These are phyloP conservation scores for Schrenkiella parvula DNA, from an alignment of 345 rosid genomes.

Conservation along the genomic window DNA sequence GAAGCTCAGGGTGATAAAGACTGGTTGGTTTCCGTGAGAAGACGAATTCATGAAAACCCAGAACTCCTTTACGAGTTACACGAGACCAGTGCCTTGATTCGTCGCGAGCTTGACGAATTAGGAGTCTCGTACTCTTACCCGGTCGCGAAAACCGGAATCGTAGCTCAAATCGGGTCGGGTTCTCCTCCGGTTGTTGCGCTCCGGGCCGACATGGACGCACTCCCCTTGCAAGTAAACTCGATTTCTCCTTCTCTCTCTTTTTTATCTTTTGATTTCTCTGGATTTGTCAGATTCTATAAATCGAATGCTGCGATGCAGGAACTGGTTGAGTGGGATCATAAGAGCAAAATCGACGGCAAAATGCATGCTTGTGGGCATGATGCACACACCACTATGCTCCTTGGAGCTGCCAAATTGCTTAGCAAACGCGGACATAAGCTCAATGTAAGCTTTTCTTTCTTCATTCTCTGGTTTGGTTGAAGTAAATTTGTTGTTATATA, in stretches of 20 bases:
- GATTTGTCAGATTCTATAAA: neutral
- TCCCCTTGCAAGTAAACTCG: constrained; percentile 45
- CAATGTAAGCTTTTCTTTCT: constrained; percentile 43
- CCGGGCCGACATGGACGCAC: constrained; percentile 88
- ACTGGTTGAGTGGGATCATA: constrained; percentile 82
- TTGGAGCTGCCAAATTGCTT: constrained; percentile 91
- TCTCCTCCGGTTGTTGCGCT: constrained; percentile 70
- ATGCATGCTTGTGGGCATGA: constrained; percentile 96
- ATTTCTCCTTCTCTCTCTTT: neutral
- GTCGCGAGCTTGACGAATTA: constrained; percentile 54
- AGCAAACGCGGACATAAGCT: constrained; percentile 55
- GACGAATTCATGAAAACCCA: constrained; percentile 83
- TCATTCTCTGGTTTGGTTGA: neutral
- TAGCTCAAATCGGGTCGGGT: constrained; percentile 70
- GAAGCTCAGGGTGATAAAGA: constrained; percentile 47
- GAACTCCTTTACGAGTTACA: constrained; percentile 69
- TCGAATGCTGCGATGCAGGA: constrained; percentile 39
- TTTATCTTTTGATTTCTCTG: neutral
- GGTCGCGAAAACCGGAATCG: constrained; percentile 64
- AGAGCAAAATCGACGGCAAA: constrained; percentile 67
- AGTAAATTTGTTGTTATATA: neutral
- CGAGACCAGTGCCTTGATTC: constrained; percentile 71
- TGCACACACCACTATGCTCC: constrained; percentile 79
- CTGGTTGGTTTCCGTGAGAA: constrained; percentile 60
- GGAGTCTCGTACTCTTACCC: constrained; percentile 61